Evolutionary conservation across 2,329 filamentous ascomycete species (phyloP).

Genomic region (Fusarium torreyae): DNA sequence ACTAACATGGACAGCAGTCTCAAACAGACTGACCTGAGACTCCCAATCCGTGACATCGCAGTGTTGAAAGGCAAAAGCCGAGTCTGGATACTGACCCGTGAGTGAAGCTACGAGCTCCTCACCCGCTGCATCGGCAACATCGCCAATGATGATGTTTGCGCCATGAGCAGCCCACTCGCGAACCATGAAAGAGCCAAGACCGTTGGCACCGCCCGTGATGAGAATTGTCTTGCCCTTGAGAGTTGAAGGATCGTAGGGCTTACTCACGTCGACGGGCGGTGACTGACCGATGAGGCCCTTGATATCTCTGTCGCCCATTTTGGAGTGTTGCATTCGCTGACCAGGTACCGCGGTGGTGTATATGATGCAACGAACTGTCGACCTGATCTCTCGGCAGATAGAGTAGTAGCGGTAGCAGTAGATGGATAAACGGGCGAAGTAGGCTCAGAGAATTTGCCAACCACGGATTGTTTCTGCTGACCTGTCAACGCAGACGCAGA

Average conservation of each 20-base stretch:
- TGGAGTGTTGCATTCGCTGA: slow-evolving; percentile 17
- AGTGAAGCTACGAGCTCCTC: slow-evolving; percentile 69
- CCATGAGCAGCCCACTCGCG: slow-evolving; percentile 68
- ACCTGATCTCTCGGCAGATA: slow-evolving; percentile 15
- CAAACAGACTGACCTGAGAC: slow-evolving; percentile 75
- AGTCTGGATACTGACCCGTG: slow-evolving; percentile 56
- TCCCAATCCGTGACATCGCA: slow-evolving; percentile 78
- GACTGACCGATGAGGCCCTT: slow-evolving; percentile 54
- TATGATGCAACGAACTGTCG: background rate
- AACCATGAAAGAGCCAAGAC: slow-evolving; percentile 70
- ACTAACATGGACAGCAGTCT: slow-evolving; percentile 67
- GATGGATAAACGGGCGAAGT: slow-evolving; percentile 6
- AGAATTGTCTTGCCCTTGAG: slow-evolving; percentile 71
- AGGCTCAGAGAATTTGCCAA: background rate
- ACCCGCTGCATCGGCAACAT: slow-evolving; percentile 70
- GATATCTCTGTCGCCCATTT: slow-evolving; percentile 43
- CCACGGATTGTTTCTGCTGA: slow-evolving; percentile 2
- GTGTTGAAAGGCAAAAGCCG: slow-evolving; percentile 68
- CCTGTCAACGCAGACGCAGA: slow-evolving; percentile 10
- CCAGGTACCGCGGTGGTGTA: background rate
- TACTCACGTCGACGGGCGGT: slow-evolving; percentile 61
- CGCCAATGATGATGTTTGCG: slow-evolving; percentile 74
- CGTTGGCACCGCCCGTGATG: slow-evolving; percentile 75
- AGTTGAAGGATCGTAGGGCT: slow-evolving; percentile 61
- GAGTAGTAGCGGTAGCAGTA: background rate